Evolutionary conservation across 2,329 filamentous ascomycete species (phyloP).

Genomic region (Xylaria sp.): DNA sequence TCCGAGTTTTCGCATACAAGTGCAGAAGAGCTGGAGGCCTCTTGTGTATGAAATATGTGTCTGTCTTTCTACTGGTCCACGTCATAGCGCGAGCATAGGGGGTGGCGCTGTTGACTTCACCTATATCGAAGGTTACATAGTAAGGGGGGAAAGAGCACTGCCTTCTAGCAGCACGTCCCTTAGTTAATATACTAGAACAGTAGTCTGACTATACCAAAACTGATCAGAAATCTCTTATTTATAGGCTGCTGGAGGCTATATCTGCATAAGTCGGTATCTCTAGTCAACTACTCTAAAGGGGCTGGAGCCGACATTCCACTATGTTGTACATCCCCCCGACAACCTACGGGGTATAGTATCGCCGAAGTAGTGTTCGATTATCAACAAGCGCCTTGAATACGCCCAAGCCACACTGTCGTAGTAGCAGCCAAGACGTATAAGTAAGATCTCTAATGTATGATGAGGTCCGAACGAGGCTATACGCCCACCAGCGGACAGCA

Average conservation of each 20-base stretch:
- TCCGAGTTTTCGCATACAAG: neutral
- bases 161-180: constrained; percentile 12
- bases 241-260: neutral
- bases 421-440: neutral
- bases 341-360: neutral
- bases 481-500: neutral
- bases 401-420: neutral
- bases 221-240: neutral
- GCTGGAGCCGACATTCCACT: neutral
- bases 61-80: constrained; percentile 21
- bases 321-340: neutral
- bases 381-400: neutral
- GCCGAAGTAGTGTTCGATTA: neutral
- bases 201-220: neutral
- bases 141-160: constrained; percentile 18
- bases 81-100: constrained; percentile 15
- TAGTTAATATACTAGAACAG: neutral
- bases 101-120: constrained; percentile 27
- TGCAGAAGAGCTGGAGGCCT: constrained; percentile 23
- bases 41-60: constrained; percentile 2
- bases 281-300: neutral
- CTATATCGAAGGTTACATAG: neutral
- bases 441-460: neutral
- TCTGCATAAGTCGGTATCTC: neutral
- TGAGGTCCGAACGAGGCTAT: neutral